These are phyloP conservation scores for Acephala macrosclerotiorum DNA, from an alignment of 2,329 filamentous ascomycete genomes.

Conservation along the genomic window DNA sequence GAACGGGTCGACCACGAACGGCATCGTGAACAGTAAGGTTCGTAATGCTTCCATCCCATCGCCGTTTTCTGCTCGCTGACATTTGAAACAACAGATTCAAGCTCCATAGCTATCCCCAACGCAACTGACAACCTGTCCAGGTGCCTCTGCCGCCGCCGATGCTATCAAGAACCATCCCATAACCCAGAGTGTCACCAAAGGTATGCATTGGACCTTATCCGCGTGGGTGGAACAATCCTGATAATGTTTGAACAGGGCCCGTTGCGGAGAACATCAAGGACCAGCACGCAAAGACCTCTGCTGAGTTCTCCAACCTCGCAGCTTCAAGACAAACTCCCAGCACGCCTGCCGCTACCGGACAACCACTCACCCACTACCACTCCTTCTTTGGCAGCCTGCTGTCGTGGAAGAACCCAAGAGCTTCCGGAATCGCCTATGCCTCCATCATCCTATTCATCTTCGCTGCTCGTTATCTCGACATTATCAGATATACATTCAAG, in stretches of 20 bases:
- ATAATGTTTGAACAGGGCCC: slow-evolving; percentile 53
- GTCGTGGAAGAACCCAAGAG: slow-evolving; percentile 73
- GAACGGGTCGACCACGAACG: slow-evolving; percentile 34
- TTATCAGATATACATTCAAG: slow-evolving; percentile 71
- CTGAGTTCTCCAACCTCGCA: slow-evolving; percentile 65
- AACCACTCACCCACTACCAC: slow-evolving; percentile 73
- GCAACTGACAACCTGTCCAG: slow-evolving; percentile 38
- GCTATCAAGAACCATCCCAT: slow-evolving; percentile 44
- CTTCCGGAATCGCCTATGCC: slow-evolving; percentile 69
- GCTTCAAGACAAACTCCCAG: slow-evolving; percentile 62
- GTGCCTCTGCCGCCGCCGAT: slow-evolving; percentile 42
- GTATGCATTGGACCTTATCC: slow-evolving; percentile 33
- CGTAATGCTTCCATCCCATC: slow-evolving; percentile 21
- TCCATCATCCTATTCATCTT: slow-evolving; percentile 66
- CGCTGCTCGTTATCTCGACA: slow-evolving; percentile 69
- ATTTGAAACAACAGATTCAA: slow-evolving; percentile 35
- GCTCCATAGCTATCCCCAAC: slow-evolving; percentile 29
- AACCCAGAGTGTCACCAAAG: slow-evolving; percentile 43
- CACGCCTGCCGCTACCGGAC: slow-evolving; percentile 63
- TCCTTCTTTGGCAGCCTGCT: slow-evolving; percentile 74
- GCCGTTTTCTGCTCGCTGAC: slow-evolving; percentile 31
- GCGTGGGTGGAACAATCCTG: slow-evolving; percentile 23
- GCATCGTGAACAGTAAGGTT: slow-evolving; percentile 41
- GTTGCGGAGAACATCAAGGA: slow-evolving; percentile 66
- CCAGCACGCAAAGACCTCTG: slow-evolving; percentile 60